Percentiles rank a stretch among this genome's conserved stretches.
Evolutionary conservation across 805 yeast species (phyloP).

Genomic region (Ogataea kodamae): DNA sequence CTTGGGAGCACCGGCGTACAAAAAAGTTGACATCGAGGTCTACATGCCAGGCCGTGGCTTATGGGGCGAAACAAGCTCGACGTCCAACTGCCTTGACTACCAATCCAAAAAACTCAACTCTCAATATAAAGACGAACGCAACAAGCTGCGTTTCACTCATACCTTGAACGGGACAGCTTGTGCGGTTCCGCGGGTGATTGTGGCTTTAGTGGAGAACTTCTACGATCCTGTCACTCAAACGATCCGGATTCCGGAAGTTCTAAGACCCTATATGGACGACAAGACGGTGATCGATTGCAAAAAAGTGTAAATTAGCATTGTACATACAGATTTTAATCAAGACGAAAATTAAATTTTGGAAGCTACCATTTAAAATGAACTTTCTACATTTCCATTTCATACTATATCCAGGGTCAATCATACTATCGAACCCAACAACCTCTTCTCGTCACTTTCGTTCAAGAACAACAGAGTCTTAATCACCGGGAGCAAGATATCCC

Average conservation of each 20-base stretch:
- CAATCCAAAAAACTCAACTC: conserved; percentile 84
- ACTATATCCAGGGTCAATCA: conserved; percentile 5
- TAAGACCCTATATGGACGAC: conserved; percentile 72
- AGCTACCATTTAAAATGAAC: too few relatives aligned
- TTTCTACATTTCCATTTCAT: background rate
- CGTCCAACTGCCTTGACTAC: conserved; percentile 89
- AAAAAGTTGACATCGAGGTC: conserved; percentile 91
- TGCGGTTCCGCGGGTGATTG: conserved; percentile 88
- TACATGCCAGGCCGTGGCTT: conserved; percentile 96
- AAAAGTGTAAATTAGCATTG: too few relatives aligned
- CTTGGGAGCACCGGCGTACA: conserved; percentile 88
- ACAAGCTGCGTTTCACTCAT: conserved; percentile 53
- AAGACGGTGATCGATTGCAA: conserved; percentile 33
- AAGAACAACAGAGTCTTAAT: conserved; percentile 69
- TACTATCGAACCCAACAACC: conserved; percentile 54
- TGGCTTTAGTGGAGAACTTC: conserved; percentile 85
- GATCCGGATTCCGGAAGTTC: conserved; percentile 62
- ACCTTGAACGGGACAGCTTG: conserved; percentile 94
- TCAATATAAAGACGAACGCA: conserved; percentile 39
- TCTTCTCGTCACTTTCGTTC: conserved; percentile 66
- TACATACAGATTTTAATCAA: too few relatives aligned
- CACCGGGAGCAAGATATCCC: conserved; percentile 82
- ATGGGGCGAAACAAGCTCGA: conserved; percentile 91
- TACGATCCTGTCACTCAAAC: conserved; percentile 57
- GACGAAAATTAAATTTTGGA: too few relatives aligned